Evolutionary conservation across 2,329 filamentous ascomycete genomes (phyloP).

Genomic region (Phaeoacremonium minimum): DNA sequence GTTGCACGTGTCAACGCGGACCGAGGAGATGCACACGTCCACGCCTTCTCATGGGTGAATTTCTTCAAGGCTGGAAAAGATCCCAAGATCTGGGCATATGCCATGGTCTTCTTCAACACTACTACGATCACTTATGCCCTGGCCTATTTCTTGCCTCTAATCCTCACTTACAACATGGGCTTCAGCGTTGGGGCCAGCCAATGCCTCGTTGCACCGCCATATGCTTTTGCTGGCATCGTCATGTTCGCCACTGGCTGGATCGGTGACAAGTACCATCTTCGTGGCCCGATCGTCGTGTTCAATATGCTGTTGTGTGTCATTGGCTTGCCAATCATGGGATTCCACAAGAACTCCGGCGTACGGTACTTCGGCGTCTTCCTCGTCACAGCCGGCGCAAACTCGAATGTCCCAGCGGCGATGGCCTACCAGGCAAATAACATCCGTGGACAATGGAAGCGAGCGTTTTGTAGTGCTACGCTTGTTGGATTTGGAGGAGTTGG

Average conservation of each 20-base stretch:
- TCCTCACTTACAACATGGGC: constrained; percentile 60
- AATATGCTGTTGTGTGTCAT: constrained; percentile 65
- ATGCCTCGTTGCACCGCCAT: constrained; percentile 69
- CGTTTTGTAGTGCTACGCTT: constrained; percentile 70
- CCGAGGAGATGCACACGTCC: constrained; percentile 51
- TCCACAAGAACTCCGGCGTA: constrained; percentile 47
- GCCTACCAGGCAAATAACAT: constrained; percentile 87
- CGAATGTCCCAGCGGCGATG: constrained; percentile 71
- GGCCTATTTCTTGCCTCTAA: constrained; percentile 75
- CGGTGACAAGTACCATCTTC: constrained; percentile 62
- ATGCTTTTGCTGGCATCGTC: constrained; percentile 58
- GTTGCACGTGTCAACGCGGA: constrained; percentile 51
- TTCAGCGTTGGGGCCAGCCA: constrained; percentile 62
- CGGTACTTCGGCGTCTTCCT: constrained; percentile 75
- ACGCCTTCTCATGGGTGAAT: constrained; percentile 41
- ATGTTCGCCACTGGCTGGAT: constrained; percentile 58
- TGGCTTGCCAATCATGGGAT: constrained; percentile 71
- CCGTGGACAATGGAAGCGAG: constrained; percentile 83
- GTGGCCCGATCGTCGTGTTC: constrained; percentile 61
- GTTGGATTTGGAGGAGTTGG: constrained; percentile 75
- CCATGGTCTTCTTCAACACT: constrained; percentile 57
- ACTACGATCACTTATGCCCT: constrained; percentile 73
- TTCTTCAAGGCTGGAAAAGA: constrained; percentile 45
- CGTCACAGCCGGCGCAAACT: constrained; percentile 70
- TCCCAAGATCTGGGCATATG: constrained; percentile 60